Base-by-base conservation (phyloP, 768 basidiomycete species). In the Rhodotorula babjevae region DNA sequence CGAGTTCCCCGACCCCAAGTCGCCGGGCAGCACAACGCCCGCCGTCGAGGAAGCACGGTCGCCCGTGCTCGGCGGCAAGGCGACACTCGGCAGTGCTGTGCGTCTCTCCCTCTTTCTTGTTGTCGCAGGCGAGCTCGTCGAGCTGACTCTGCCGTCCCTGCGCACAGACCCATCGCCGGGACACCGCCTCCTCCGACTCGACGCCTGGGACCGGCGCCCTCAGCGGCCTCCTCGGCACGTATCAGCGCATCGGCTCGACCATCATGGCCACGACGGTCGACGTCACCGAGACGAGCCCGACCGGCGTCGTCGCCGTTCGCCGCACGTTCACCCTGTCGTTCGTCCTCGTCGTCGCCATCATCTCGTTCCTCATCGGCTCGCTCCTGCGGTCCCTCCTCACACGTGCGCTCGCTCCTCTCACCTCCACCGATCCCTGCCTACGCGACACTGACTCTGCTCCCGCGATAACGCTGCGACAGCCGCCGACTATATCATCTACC, bases 341-440 rank as follows among this genome's bases (percentile, higher is more conserved):
- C 55, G 81, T 95, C 69, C 78, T 96, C 76, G 83, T 92, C 71
- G 86, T 90, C 52, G 92, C 88, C 52, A 81, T 98, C 73, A 90
- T 96, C 77, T 89, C 90, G 40, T 93, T 98, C 81, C 83, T 98
- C 78, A 86, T 97, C 77, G 95, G 95, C 68, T 94, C 92, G 40
- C 83, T 98, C 67, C 82, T 96, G 72, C 87, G 95, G 67, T 92
- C 91, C 27, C 84, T 98, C 72, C 83, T 97, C 52, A 90, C 89
- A 91, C 95, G 57, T 91, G 89, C 25, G 95, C 36, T 96, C 81
- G 94, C 93, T 82, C 87, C 93, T 57, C 89, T 92, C 80, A 87
- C 42, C 3, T 56, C n/a, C 16, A 31, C 40, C 36, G 9, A 4
- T 36, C n/a, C 15, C 6, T 19, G 33, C 42, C 49, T 49, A 7